Conservation (phyloP, 805 yeast genomes). For the Yamadazyma scolyti region DNA sequence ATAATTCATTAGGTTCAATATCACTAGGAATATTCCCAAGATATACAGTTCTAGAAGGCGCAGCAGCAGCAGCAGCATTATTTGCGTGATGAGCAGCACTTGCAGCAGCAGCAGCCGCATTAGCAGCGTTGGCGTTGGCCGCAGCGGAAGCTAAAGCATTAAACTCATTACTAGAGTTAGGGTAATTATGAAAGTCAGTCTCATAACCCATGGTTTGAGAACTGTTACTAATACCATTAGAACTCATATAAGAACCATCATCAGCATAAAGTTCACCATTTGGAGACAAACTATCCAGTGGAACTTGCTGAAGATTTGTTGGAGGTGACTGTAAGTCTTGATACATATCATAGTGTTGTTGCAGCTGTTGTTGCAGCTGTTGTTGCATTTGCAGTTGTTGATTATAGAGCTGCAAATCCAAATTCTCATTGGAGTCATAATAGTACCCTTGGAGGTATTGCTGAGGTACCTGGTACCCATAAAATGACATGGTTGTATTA, state of each 20-base stretch:
- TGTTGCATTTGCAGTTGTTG: background rate
- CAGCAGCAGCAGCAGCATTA: constrained; percentile 54
- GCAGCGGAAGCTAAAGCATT: constrained; percentile 7
- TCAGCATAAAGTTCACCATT: constrained; percentile 21
- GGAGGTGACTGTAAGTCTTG: background rate
- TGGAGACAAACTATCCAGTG: constrained; percentile 8
- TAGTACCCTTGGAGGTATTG: constrained; percentile 34
- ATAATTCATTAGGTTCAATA: constrained; percentile 72
- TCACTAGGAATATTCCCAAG: constrained; percentile 85
- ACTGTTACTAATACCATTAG: constrained; percentile 10
- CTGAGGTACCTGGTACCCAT: constrained; percentile 39
- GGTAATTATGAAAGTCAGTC: constrained; percentile 1
- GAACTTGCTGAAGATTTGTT: background rate
- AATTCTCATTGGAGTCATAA: constrained; percentile 8
- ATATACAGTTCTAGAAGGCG: constrained; percentile 83
- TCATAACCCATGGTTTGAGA: constrained; percentile 2
- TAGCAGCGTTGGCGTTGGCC: background rate
- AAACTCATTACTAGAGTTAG: constrained; percentile 2
- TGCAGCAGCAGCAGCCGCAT: constrained; percentile 1
- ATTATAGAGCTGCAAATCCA: constrained; percentile 2
- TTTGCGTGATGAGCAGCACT: constrained; percentile 2
- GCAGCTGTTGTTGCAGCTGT: constrained; percentile 1
- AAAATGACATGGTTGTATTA: constrained; percentile 32
- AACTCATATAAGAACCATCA: constrained; percentile 15
- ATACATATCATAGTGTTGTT: background rate